These are phyloP conservation scores for Paramarasmius palmivorus DNA, from an alignment of 1,284 basidiomycete genomes.

Conservation along the genomic window DNA sequence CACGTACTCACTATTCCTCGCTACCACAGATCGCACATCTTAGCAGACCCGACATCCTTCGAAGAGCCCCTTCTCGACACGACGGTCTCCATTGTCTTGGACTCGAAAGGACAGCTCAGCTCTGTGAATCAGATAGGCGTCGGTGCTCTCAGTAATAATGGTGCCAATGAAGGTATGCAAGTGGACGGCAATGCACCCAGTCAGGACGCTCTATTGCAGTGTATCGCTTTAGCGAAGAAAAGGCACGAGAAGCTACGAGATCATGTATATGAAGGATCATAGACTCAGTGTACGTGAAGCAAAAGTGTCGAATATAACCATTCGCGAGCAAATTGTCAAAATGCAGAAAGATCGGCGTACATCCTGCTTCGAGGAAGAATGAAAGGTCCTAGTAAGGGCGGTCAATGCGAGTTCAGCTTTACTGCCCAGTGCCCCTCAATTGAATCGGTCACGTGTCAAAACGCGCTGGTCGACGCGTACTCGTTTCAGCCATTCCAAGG, in stretches of 20 bases:
- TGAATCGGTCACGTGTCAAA: too few species aligned
- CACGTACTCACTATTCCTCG: not conserved
- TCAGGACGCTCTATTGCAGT: slow-evolving; percentile 39
- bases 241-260: slow-evolving; percentile 33
- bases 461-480: too few species aligned
- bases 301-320: too few species aligned
- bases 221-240: slow-evolving; percentile 47
- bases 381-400: too few species aligned
- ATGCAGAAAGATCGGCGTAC: too few species aligned
- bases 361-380: too few species aligned
- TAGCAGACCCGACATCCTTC: slow-evolving; percentile 87
- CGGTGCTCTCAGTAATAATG: slow-evolving; percentile 25
- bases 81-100: slow-evolving; percentile 64
- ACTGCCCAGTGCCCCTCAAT: too few species aligned
- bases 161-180: slow-evolving; percentile 14
- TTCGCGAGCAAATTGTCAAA: too few species aligned
- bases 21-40: slow-evolving; percentile 57
- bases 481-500: too few species aligned
- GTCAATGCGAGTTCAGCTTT: too few species aligned
- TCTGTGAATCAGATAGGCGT: slow-evolving; percentile 61
- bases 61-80: slow-evolving; percentile 85
- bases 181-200: slow-evolving; percentile 30
- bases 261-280: slow-evolving; percentile 15
- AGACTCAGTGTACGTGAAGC: too few species aligned
- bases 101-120: slow-evolving; percentile 52